Conservation (phyloP, 805 yeast species). For the Millerozyma acaciae region DNA sequence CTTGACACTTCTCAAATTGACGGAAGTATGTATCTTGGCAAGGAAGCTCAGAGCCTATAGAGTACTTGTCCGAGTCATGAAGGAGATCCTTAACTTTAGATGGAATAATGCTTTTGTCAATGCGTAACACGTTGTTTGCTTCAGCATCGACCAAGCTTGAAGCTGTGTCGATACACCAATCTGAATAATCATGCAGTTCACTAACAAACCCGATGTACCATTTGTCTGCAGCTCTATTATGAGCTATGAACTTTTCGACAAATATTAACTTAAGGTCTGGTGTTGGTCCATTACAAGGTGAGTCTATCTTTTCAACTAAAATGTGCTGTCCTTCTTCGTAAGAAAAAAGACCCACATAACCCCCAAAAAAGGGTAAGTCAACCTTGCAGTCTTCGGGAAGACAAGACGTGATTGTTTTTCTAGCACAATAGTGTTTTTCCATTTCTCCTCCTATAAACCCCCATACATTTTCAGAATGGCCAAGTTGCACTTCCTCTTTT, state of each 20-base stretch:
- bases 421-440: slow-evolving; percentile 31
- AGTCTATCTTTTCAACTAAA: slow-evolving; percentile 26
- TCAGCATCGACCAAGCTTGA: slow-evolving; percentile 8
- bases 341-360: slow-evolving; percentile 78
- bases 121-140: slow-evolving; percentile 6
- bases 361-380: slow-evolving; percentile 82
- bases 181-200: slow-evolving; percentile 24
- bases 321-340: slow-evolving; percentile 79
- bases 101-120: slow-evolving; percentile 21
- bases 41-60: slow-evolving; percentile 45
- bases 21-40: slow-evolving; percentile 47
- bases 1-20: slow-evolving; percentile 62
- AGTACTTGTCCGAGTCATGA: slow-evolving; percentile 15
- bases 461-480: slow-evolving; percentile 44
- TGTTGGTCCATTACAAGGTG: slow-evolving; percentile 30
- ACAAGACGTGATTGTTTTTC: slow-evolving; percentile 20
- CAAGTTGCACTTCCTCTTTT: slow-evolving; percentile 1
- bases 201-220: slow-evolving; percentile 53
- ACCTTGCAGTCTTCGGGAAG: slow-evolving; percentile 16
- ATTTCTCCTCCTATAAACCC: slow-evolving; percentile 46
- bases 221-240: slow-evolving; percentile 43
- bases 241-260: slow-evolving; percentile 59
- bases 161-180: slow-evolving; percentile 30
- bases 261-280: slow-evolving; percentile 78
- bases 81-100: slow-evolving; percentile 22